Evolutionary conservation across 495 filamentous ascomycete genomes (phyloP).

Genomic region (Emericellopsis terricola): DNA sequence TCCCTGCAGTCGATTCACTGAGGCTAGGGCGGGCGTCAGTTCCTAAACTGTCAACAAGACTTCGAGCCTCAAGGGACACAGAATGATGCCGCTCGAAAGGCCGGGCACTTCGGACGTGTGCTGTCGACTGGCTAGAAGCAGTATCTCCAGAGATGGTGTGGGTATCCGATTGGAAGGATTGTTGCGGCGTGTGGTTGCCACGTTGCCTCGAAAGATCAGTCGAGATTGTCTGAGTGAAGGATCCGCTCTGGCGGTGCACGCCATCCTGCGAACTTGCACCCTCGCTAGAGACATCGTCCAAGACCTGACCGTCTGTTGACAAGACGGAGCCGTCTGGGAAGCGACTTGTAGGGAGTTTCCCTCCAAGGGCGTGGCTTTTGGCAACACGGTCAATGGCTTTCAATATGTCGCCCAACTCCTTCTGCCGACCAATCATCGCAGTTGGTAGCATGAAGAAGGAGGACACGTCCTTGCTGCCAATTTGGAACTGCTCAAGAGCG

Average conservation of each 20-base stretch:
- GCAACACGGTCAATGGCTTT: constrained; percentile 55
- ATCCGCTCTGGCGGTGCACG: constrained; percentile 14
- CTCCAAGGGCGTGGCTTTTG: constrained; percentile 32
- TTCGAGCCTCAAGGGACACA: constrained; percentile 15
- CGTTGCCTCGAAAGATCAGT: constrained; percentile 24
- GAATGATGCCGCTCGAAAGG: constrained; percentile 17
- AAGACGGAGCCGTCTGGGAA: constrained; percentile 37
- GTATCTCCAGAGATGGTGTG: constrained; percentile 17
- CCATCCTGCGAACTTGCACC: constrained; percentile 26
- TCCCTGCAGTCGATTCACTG: constrained; percentile 15
- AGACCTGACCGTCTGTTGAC: constrained; percentile 35
- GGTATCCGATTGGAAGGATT: constrained; percentile 12
- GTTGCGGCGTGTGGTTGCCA: constrained; percentile 11
- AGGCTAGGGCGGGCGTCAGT: constrained; percentile 10
- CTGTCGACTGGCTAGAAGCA: constrained; percentile 15
- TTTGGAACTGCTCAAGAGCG: constrained; percentile 46
- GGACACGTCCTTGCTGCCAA: constrained; percentile 62
- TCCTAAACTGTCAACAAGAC: constrained; percentile 12
- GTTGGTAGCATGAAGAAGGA: constrained; percentile 73
- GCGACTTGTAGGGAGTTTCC: constrained; percentile 22
- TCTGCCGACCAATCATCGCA: constrained; percentile 57
- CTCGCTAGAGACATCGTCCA: constrained; percentile 32
- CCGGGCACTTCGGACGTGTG: constrained; percentile 13
- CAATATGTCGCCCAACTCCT: constrained; percentile 50
- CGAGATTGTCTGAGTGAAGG: constrained; percentile 30